phyloP scores from a whole-genome alignment of 176 grass and related monocot species.

The Luzula sylvatica region DNA sequence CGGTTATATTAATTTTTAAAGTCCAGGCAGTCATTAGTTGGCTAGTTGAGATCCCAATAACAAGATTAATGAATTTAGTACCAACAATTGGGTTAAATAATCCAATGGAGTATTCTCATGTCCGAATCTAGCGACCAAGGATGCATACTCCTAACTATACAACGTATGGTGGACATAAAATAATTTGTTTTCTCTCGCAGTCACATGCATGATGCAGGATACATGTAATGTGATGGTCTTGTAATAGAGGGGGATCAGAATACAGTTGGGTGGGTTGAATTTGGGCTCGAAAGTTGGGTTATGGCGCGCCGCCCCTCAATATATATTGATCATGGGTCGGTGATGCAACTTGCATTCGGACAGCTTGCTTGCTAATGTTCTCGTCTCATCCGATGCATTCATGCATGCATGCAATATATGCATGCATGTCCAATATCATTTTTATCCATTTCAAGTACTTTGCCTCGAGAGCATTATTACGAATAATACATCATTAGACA shows the following conservation, averaged over 20 bases:
- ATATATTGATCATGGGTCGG: neutral
- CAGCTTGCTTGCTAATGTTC: neutral
- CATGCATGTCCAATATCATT: no score
- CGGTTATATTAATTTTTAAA: conserved; percentile 5
- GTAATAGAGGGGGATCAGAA: no score
- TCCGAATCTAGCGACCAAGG: neutral
- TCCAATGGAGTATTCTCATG: neutral
- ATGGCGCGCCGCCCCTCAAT: neutral
- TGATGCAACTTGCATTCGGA: conserved; percentile 14
- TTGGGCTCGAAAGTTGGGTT: neutral
- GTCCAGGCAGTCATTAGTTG: conserved; percentile 17
- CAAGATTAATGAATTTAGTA: neutral
- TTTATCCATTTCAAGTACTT: no score
- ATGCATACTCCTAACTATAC: neutral
- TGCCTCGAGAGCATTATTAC: no score
- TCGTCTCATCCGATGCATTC: neutral
- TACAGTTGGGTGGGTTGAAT: neutral
- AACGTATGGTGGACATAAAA: neutral
- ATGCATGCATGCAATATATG: conserved; percentile 1
- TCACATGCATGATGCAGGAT: neutral
- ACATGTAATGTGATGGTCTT: no score
- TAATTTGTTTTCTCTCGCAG: neutral
- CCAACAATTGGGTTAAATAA: neutral
- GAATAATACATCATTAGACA: no score
- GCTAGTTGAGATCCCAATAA: neutral